Percentiles rank a stretch among this genome's conserved stretches.
Conservation (phyloP, 108 stramenopile genomes). For the Skeletonema potamos region DNA sequence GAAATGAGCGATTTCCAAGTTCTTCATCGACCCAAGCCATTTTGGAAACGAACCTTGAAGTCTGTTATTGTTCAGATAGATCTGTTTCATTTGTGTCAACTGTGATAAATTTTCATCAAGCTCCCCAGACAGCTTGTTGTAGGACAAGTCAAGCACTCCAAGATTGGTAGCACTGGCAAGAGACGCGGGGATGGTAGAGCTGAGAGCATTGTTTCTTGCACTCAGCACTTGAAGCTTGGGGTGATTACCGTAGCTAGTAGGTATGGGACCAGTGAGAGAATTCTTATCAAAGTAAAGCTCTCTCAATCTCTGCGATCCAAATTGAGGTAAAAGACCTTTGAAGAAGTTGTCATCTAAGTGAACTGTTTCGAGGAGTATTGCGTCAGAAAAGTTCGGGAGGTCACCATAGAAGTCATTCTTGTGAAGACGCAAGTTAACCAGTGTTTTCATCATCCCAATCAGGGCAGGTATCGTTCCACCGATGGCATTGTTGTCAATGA, state of each 20-base stretch:
- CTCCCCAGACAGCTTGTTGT: slow-evolving; percentile 38
- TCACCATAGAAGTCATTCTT: slow-evolving; percentile 32
- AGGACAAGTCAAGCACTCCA: slow-evolving; percentile 26
- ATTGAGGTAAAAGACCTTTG: slow-evolving; percentile 33
- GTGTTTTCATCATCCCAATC: slow-evolving; percentile 34
- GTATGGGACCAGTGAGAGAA: slow-evolving; percentile 48
- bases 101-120: slow-evolving; percentile 24
- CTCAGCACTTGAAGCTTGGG: slow-evolving; percentile 35
- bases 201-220: slow-evolving; percentile 37
- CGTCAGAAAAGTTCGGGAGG: slow-evolving; percentile 31
- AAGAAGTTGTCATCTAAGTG: slow-evolving; percentile 41
- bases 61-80: slow-evolving; percentile 37
- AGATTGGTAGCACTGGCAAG: slow-evolving; percentile 33
- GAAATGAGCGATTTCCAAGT: slow-evolving; percentile 31
- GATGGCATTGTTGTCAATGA: slow-evolving; percentile 47
- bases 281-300: slow-evolving; percentile 48
- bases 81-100: slow-evolving; percentile 18
- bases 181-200: slow-evolving; percentile 27
- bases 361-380: slow-evolving; percentile 24
- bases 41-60: slow-evolving; percentile 26
- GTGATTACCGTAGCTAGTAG: slow-evolving; percentile 35
- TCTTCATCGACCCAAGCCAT: slow-evolving; percentile 26
- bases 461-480: slow-evolving; percentile 33
- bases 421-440: slow-evolving; percentile 29
- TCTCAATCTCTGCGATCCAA: slow-evolving; percentile 39